Base-by-base conservation (phyloP, 164 flowering plant species). In the Litsea cubeba region DNA sequence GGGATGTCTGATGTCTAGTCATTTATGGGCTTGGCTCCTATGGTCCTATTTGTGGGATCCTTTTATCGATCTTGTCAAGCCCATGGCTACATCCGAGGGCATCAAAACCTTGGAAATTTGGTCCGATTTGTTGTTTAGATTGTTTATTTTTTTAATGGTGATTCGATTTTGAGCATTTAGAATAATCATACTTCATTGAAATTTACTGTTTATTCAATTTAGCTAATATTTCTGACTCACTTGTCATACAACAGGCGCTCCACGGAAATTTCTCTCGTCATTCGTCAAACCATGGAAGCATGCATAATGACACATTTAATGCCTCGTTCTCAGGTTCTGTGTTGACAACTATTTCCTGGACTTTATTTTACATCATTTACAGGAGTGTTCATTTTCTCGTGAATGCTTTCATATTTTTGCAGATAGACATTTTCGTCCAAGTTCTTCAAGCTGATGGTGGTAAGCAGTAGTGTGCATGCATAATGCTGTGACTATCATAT, bases 381-480 rank as follows among this genome's bases (percentile, higher is more conserved):
- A 10, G 62, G 32, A 28, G 70, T 14, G 2, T 10, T 58, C 18
- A 22, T 22, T 60, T 49, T 67, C 26, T 62, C 49, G 5, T 24
- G 67, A 71, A 28, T 15, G 20, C 23, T 62, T 70, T 71, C 72
- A n/a, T 80, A 15, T 0, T 66, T 75, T 78, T 79, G 81, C 89
- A 95, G 99, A 95, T 95, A 67, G 99, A 95, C 80, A 91, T 95
- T 50, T 95, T 86, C 83, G 91, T 95, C 66, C 98, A 95, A 86
- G 99, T 95, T 82, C 96, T 95, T 72, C 99, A 95, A 82, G 99
- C 99, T 71, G 99, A 95, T 87, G 99, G 97, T 82, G 99, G 99
- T 95, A 88, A 72, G 69, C 60, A 51, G 46, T 71, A 54, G 30
- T 30, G 18, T 6, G 46, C 62, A 12, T 28, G 62, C 20, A 6